Evolutionary conservation across 805 yeast species (phyloP).

Genomic region (Jamesozyma gamospora): DNA sequence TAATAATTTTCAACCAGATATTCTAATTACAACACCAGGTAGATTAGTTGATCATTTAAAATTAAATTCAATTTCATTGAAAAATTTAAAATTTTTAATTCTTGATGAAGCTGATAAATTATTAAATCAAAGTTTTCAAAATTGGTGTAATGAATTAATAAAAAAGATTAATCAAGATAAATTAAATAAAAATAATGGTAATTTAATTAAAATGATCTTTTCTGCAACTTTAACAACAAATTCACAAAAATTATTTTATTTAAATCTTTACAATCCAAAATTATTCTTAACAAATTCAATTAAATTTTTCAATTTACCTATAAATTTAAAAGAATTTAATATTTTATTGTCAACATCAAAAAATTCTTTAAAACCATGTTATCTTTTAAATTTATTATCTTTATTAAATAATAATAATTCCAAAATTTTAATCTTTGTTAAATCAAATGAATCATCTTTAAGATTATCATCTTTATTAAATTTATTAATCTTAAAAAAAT

Average conservation of each 20-base stretch:
- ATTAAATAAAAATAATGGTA: slow-evolving; percentile 20
- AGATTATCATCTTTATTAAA: slow-evolving; percentile 51
- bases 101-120: slow-evolving; percentile 78
- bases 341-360: slow-evolving; percentile 31
- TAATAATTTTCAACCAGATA: slow-evolving; percentile 44
- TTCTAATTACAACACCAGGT: slow-evolving; percentile 67
- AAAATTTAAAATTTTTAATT: slow-evolving; percentile 49
- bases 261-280: slow-evolving; percentile 63
- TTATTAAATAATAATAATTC: slow-evolving; percentile 16
- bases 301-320: slow-evolving; percentile 51
- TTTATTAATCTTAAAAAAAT: slow-evolving; percentile 8
- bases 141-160: slow-evolving; percentile 65
- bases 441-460: slow-evolving; percentile 70
- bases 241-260: slow-evolving; percentile 70
- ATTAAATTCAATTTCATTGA: slow-evolving; percentile 35
- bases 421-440: slow-evolving; percentile 25
- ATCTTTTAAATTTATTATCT: slow-evolving; percentile 48
- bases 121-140: slow-evolving; percentile 83
- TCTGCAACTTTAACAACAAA: slow-evolving; percentile 93
- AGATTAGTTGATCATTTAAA: slow-evolving; percentile 67
- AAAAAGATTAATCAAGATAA: slow-evolving; percentile 31
- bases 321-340: slow-evolving; percentile 37
- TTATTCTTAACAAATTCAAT: slow-evolving; percentile 60
- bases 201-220: slow-evolving; percentile 61
- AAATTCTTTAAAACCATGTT: slow-evolving; percentile 59